Conservation (phyloP, 2,329 filamentous ascomycete species). For the Colletotrichum horii region DNA sequence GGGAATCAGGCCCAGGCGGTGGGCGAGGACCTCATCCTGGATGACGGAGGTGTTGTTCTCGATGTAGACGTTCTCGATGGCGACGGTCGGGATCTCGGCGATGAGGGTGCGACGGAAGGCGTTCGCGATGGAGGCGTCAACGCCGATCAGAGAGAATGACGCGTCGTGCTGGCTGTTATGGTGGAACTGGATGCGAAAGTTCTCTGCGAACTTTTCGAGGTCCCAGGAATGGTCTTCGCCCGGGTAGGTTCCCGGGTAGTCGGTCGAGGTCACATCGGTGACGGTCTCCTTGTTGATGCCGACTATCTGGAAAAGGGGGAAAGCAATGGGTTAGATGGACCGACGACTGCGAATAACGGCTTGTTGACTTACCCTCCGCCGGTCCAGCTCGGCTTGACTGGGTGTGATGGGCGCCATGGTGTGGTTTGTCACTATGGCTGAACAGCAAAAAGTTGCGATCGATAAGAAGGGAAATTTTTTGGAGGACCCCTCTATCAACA, state of each 20-base stretch:
- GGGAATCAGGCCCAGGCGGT: slow-evolving; percentile 88
- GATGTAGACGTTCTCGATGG: slow-evolving; percentile 92
- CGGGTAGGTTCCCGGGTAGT: slow-evolving; percentile 90
- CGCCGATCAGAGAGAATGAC: slow-evolving; percentile 88
- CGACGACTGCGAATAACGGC: slow-evolving; percentile 17
- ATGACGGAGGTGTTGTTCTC: slow-evolving; percentile 98
- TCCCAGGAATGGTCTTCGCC: slow-evolving; percentile 87
- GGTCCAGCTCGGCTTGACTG: slow-evolving; percentile 62
- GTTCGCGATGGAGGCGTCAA: slow-evolving; percentile 94
- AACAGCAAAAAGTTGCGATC: slow-evolving; percentile 18
- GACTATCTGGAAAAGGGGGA: slow-evolving; percentile 65
- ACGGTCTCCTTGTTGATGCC: slow-evolving; percentile 90
- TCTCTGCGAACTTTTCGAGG: slow-evolving; percentile 72
- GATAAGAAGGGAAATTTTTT: slow-evolving; percentile 22
- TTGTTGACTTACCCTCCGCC: slow-evolving; percentile 59
- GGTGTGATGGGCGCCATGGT: slow-evolving; percentile 50
- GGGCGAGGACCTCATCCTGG: slow-evolving; percentile 94
- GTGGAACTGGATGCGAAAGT: slow-evolving; percentile 81
- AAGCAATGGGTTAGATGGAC: background rate
- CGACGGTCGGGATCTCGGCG: slow-evolving; percentile 90
- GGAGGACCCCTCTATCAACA: slow-evolving; percentile 22
- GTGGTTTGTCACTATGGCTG: slow-evolving; percentile 14
- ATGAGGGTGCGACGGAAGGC: slow-evolving; percentile 97
- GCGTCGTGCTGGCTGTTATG: slow-evolving; percentile 78
- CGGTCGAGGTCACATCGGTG: slow-evolving; percentile 84